phyloP scores from a whole-genome alignment of 2,329 filamentous ascomycete species.

The Claviceps pazoutovae region DNA sequence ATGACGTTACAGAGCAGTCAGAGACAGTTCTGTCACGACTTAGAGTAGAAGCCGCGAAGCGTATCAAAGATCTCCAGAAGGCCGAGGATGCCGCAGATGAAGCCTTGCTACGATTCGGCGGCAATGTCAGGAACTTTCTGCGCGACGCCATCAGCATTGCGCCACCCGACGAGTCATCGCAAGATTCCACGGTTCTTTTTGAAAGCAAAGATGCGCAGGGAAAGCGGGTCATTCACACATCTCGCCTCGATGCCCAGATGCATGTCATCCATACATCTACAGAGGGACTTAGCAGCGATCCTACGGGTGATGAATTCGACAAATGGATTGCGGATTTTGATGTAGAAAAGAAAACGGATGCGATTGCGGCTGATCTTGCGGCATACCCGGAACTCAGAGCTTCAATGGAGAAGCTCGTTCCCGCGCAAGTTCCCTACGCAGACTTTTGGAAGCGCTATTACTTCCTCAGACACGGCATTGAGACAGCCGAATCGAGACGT shows the following conservation, averaged over 20 bases:
- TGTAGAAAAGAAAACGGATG: conserved; percentile 69
- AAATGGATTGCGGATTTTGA: conserved; percentile 63
- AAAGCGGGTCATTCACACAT: conserved; percentile 88
- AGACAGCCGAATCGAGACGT: conserved; percentile 79
- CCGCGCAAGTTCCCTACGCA: conserved; percentile 74
- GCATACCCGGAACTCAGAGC: conserved; percentile 72
- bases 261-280: conserved; percentile 84
- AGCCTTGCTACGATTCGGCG: conserved; percentile 80
- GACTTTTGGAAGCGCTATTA: conserved; percentile 95
- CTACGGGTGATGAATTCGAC: conserved; percentile 59
- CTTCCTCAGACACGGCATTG: conserved; percentile 81
- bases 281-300: conserved; percentile 74
- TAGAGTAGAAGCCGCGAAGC: conserved; percentile 62
- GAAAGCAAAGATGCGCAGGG: conserved; percentile 85
- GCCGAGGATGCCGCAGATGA: conserved; percentile 96
- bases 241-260: conserved; percentile 85
- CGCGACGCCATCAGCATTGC: conserved; percentile 81
- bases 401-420: conserved; percentile 95
- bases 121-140: conserved; percentile 78
- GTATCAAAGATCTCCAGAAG: conserved; percentile 75
- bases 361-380: conserved; percentile 68
- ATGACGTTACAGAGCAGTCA: conserved; percentile 31
- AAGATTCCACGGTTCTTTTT: conserved; percentile 60
- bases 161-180: conserved; percentile 45
- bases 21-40: conserved; percentile 64